A percentile compares a stretch with the other conserved stretches of the same genome.
phyloP scores from a whole-genome alignment of 2,329 filamentous ascomycete species.

The Aspergillus persii region DNA sequence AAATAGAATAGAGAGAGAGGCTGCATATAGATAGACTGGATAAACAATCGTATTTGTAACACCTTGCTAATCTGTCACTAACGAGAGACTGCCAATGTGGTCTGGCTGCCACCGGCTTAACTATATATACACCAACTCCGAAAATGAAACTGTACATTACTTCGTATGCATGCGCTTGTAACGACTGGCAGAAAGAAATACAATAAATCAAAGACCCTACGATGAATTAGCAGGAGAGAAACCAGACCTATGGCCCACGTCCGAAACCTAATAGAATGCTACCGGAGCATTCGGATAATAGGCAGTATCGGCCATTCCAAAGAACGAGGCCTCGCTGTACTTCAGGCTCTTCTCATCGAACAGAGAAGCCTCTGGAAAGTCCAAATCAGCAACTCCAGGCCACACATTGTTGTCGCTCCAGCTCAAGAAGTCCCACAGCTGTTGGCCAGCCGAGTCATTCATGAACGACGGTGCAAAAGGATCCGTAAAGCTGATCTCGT shows the following conservation, averaged over 20 bases:
- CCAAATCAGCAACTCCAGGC: conserved; percentile 28
- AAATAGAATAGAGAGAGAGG: too few relatives aligned
- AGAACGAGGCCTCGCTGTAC: conserved; percentile 20
- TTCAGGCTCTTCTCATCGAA: conserved; percentile 30
- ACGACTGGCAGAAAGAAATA: background rate
- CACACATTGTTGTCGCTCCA: conserved; percentile 38
- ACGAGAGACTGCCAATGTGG: background rate
- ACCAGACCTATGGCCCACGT: background rate
- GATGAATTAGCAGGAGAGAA: background rate
- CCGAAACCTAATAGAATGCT: conserved; percentile 21
- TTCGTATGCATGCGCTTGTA: background rate
- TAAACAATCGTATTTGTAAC: too few relatives aligned
- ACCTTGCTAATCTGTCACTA: too few relatives aligned
- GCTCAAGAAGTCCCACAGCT: conserved; percentile 39
- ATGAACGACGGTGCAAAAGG: conserved; percentile 23
- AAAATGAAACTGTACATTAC: background rate
- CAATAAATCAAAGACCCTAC: background rate
- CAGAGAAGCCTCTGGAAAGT: conserved; percentile 24
- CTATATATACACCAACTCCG: background rate
- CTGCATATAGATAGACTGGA: too few relatives aligned
- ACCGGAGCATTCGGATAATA: conserved; percentile 26
- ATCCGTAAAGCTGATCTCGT: conserved; percentile 25
- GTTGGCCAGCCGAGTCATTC: conserved; percentile 30
- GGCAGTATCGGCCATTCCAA: conserved; percentile 22
- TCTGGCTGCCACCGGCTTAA: background rate